Evolutionary conservation across 768 basidiomycete genomes (phyloP).

Genomic region (Suillus spraguei): DNA sequence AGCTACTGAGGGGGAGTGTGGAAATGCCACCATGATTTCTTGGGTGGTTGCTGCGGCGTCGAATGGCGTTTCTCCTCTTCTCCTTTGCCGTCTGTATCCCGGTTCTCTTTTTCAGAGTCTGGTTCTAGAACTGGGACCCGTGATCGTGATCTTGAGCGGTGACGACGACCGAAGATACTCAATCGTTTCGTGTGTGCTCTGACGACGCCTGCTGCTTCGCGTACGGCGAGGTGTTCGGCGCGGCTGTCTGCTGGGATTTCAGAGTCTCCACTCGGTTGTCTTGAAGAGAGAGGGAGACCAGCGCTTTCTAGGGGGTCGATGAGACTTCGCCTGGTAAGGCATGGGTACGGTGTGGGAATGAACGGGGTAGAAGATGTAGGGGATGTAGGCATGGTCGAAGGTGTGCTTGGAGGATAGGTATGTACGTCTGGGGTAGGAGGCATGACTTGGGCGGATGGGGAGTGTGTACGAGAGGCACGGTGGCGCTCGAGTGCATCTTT

Average conservation of each 20-base stretch:
- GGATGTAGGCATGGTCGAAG: constrained; percentile 15
- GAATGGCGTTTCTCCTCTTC: constrained; percentile 4
- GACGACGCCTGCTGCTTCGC: constrained; percentile 45
- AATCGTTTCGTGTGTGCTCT: constrained; percentile 43
- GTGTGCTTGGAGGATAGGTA: constrained; percentile 9
- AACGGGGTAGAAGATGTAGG: constrained; percentile 21
- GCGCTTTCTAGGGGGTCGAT: constrained; percentile 67
- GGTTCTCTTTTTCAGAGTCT: constrained; percentile 9
- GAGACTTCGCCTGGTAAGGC: constrained; percentile 52
- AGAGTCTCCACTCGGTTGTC: constrained; percentile 14
- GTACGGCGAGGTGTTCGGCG: constrained; percentile 32
- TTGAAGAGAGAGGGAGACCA: constrained; percentile 50
- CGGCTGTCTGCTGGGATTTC: constrained; percentile 15
- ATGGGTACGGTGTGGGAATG: constrained; percentile 31
- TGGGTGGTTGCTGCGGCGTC: background rate
- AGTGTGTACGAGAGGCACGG: constrained; percentile 28
- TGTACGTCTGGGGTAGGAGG: constrained; percentile 9
- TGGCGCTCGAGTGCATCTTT: constrained; percentile 56
- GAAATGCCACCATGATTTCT: constrained; percentile 8
- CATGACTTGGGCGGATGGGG: background rate
- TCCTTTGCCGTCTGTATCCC: constrained; percentile 13
- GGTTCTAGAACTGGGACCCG: constrained; percentile 6
- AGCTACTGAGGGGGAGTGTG: background rate
- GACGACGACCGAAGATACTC: constrained; percentile 20
- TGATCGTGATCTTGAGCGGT: constrained; percentile 8